Percentiles rank a stretch among this genome's conserved stretches.
phyloP scores from a whole-genome alignment of 2,329 filamentous ascomycete species.

The Trichoderma sp. region DNA sequence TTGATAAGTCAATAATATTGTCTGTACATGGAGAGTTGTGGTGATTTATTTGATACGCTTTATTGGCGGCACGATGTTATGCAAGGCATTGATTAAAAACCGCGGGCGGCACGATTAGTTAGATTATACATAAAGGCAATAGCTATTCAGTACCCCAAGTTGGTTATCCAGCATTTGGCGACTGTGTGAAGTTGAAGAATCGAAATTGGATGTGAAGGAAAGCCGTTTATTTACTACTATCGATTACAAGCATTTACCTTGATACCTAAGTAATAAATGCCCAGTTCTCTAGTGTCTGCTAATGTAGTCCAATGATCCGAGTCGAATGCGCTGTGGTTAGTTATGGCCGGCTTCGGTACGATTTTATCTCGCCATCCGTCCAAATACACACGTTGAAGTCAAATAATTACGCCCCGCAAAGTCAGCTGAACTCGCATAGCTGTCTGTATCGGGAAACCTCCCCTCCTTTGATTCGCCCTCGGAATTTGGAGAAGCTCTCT shows the following conservation, averaged over 20 bases:
- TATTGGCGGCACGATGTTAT: constrained; percentile 25
- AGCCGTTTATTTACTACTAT: neutral
- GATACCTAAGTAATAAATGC: neutral
- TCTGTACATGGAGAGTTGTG: constrained; percentile 20
- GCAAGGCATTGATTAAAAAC: constrained; percentile 21
- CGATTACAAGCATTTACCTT: neutral
- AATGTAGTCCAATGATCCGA: neutral
- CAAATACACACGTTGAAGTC: neutral
- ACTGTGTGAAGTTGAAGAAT: neutral
- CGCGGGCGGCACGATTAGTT: constrained; percentile 25
- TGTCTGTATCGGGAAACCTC: neutral
- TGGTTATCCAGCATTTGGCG: neutral
- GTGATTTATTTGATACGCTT: constrained; percentile 20
- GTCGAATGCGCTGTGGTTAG: neutral
- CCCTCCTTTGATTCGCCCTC: neutral
- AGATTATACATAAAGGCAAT: constrained; percentile 22
- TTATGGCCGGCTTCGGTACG: too few relatives aligned
- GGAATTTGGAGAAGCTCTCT: neutral
- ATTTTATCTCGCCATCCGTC: neutral
- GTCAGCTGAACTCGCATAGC: neutral
- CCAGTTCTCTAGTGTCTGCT: neutral
- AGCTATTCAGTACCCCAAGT: neutral
- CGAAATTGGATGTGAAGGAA: neutral
- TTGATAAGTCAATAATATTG: constrained; percentile 31
- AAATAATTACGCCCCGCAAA: neutral